Conservation (phyloP, 2,329 filamentous ascomycete species). For the Phyllosticta capitalensis region DNA sequence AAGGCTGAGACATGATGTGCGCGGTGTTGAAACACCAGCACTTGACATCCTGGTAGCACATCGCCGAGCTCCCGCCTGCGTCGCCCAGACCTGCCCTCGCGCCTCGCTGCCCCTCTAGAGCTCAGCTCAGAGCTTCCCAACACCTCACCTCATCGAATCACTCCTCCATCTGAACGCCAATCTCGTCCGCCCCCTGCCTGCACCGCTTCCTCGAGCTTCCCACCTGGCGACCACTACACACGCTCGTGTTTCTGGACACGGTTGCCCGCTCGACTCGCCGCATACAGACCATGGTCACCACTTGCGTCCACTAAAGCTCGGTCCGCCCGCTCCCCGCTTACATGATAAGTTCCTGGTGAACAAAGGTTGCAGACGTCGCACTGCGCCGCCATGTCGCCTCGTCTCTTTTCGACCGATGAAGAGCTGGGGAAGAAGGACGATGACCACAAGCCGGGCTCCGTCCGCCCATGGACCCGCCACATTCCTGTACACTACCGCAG, state of each 20-base stretch:
- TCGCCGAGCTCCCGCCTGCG: neutral
- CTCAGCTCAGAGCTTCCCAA: neutral
- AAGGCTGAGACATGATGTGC: neutral
- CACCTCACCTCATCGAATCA: neutral
- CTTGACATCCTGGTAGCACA: neutral
- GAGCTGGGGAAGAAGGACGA: constrained; percentile 58
- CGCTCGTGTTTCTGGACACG: neutral
- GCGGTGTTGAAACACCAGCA: neutral
- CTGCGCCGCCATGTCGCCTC: constrained; percentile 6
- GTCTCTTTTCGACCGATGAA: constrained; percentile 44
- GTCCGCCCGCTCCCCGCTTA: neutral
- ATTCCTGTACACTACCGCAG: constrained; percentile 34
- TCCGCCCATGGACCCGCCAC: constrained; percentile 21
- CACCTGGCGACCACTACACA: neutral
- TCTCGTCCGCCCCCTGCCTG: neutral
- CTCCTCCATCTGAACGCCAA: neutral
- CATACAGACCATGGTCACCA: neutral
- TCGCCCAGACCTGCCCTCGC: neutral
- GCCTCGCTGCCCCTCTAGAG: neutral
- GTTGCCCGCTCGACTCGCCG: neutral
- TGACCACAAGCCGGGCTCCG: constrained; percentile 40
- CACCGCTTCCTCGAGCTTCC: neutral
- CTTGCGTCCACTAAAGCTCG: neutral
- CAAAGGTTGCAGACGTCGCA: neutral
- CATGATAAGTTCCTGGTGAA: neutral